Conservation (phyloP, 345 rosid species). For the Salix exigua region DNA sequence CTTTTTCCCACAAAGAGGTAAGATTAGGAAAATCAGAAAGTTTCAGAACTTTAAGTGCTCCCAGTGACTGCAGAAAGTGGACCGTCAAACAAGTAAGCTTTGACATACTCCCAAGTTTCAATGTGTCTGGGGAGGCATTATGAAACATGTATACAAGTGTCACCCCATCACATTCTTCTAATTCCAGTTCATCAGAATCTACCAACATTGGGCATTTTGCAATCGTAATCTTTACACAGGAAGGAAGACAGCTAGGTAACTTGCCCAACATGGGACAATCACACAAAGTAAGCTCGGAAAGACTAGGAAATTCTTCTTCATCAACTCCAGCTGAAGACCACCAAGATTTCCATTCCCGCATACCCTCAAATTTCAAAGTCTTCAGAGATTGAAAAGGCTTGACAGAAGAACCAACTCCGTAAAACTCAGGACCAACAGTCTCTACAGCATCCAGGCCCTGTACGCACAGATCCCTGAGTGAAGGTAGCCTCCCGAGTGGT, state of each 20-base stretch:
- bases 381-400: constrained; percentile 14
- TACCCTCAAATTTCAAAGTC: constrained; percentile 11
- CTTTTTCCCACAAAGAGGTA: not conserved
- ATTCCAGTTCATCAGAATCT: constrained; percentile 1
- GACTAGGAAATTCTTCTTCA: constrained; percentile 28
- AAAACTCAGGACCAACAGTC: constrained; percentile 12
- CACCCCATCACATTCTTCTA: constrained; percentile 11
- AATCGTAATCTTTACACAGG: constrained; percentile 8
- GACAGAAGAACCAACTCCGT: not conserved
- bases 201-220: not conserved
- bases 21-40: not conserved
- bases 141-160: not conserved
- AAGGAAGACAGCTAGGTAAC: constrained; percentile 26
- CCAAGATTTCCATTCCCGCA: constrained; percentile 33
- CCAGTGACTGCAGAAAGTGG: not conserved
- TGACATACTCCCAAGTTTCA: not conserved
- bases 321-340: constrained; percentile 3
- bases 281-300: constrained; percentile 22
- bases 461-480: constrained; percentile 8
- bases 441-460: not conserved
- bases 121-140: not conserved
- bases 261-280: constrained; percentile 27
- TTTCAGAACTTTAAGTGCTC: not conserved
- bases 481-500: constrained; percentile 1
- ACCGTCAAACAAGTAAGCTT: not conserved